Base-by-base conservation (phyloP, 306 rosid genomes). In the Corylus avellana region DNA sequence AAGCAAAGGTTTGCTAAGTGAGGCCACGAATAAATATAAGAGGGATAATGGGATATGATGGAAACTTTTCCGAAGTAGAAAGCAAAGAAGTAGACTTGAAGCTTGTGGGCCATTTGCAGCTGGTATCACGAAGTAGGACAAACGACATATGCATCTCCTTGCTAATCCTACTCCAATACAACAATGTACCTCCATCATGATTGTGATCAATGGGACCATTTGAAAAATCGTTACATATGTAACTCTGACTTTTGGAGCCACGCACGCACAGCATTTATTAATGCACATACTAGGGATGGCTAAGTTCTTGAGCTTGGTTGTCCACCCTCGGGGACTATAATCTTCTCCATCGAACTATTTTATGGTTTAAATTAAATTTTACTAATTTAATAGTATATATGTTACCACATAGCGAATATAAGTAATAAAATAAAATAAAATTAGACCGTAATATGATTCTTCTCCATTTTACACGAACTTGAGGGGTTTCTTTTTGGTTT, bases 121-220 rank as follows among this genome's bases (percentile, higher is more conserved):
- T 46, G 44, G 76, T 70, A 35, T 42, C 47, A 22, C 58, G 11
- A 29, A 56, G 48, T 55, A 59, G 13, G 73, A 78, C 78, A 74
- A 74, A 76, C 72, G 76, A 50, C 81, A 79, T 53, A 48, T 78
- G 46, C 48, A 27, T 68, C 57, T 84, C 63, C 47, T 78, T 61
- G 67, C 70, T 51, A 47, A 48, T 76, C 47, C 46, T 63, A 27
- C 70, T 75, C 53, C 44, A 25, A 61, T 70, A 9, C 71, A 59
- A 35, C 50, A 18, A 37, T 48, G 72, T 67, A 12, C 68, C 66
- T 20, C 62, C 39, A 25, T 54, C 69, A 57, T 29, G 18, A 63
- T 56, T 51, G 18, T 37, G 27, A 16, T 53, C 46, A 37, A n/a
- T 78, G 84, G 86, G 88, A 84, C 83, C 90, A 87, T 69, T n/a